Conservation (phyloP, 106 monocot genomes). For the Dactylorhiza incarnata region DNA sequence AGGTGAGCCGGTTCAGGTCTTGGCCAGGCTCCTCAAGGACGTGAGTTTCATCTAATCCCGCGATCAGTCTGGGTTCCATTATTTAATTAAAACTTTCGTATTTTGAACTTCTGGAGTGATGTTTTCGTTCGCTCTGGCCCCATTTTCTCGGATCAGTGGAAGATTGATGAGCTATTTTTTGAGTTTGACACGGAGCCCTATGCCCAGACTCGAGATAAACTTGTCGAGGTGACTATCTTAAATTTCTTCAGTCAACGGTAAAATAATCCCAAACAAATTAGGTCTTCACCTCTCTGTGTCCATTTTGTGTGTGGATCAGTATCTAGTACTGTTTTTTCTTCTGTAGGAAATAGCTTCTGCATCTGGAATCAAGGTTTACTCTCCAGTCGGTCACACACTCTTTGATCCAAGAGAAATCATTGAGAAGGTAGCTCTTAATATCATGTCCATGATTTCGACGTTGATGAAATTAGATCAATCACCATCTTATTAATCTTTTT, state of each 20-base stretch:
- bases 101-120: neutral
- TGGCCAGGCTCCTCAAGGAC: constrained; percentile 43
- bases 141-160: constrained; percentile 40
- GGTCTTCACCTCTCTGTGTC: neutral
- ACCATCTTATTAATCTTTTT: neutral
- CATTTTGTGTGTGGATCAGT: neutral
- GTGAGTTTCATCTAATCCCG: constrained; percentile 15
- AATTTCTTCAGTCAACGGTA: neutral
- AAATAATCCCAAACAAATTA: neutral
- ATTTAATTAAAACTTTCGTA: neutral
- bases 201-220: constrained; percentile 30
- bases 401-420: constrained; percentile 67
- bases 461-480: neutral
- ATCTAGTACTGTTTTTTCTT: neutral
- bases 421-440: constrained; percentile 41
- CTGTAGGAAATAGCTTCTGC: constrained; percentile 54
- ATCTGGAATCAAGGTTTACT: constrained; percentile 59
- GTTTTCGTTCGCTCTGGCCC: neutral
- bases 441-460: neutral
- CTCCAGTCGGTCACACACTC: constrained; percentile 80
- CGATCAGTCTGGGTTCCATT: neutral
- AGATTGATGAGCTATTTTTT: constrained; percentile 65
- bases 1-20: constrained; percentile 42
- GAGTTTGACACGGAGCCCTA: constrained; percentile 89
- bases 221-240: constrained; percentile 39